Base-by-base conservation (phyloP, 2,329 filamentous ascomycete genomes). In the Cercospora janseana region DNA sequence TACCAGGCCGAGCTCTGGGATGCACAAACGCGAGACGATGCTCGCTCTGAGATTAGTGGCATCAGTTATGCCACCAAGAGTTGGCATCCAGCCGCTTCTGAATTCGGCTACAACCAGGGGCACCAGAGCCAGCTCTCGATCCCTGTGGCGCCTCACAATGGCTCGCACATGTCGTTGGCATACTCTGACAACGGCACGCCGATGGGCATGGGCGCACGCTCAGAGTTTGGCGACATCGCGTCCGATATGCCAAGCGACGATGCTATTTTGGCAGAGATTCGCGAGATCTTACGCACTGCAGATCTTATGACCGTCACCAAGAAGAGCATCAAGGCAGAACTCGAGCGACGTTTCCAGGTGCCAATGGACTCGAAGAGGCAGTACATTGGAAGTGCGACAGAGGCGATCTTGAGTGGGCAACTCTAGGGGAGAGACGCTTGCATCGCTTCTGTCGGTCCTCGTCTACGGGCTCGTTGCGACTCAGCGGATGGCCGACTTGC, bases 1-100 rank as follows among this genome's bases (percentile, higher is more conserved):
- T 98, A 97, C 70, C 93, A 98, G 71, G 87, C 87, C 56, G 93
- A 97, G 77, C 83, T 98, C 35, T 98, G 92, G 93, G 93, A 98
- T 66, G 86, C 87, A 1, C 88, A 95, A 72, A 94, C 87, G 53
- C 79, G 78, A 41, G 80, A 83, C 63, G 93, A 98, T 66, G 75
- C 83, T 18, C 85, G 80, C 53, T 95, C 90, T 7, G 92, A 96
- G 70, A 74, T 92, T 45, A 96, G 90, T n/a, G 92, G 92, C 51
- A 87, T 88, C 74, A 94, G 88, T 48, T 98, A 97, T 67, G 92
- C 83, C 48, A 98, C 93, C 56, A 95, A 94, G 73, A 86, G 80
- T 57, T 80, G 74, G 61, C 81, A 80, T 44, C 72, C 75, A 49
- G 75, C 77, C 8, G 65, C 62, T 13, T 76, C 74, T 8, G 75